phyloP scores from a whole-genome alignment of 805 yeast species.

The Candida schatavii region DNA sequence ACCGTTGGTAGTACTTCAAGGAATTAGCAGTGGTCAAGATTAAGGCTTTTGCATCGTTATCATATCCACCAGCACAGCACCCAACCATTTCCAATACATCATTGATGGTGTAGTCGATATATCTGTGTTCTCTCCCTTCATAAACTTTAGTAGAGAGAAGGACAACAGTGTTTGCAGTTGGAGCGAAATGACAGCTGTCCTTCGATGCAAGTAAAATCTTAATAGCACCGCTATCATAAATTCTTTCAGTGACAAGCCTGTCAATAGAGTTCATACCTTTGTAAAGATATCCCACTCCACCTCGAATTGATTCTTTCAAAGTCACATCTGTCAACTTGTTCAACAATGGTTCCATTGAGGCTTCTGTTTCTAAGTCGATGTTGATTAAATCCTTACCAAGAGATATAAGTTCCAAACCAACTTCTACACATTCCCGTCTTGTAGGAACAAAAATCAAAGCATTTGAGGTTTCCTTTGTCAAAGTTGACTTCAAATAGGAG shows the following conservation, averaged over 20 bases:
- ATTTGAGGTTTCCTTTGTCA: neutral
- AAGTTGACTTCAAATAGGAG: slow-evolving; percentile 30
- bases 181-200: slow-evolving; percentile 51
- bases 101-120: slow-evolving; percentile 63
- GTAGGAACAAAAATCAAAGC: slow-evolving; percentile 58
- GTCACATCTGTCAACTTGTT: slow-evolving; percentile 45
- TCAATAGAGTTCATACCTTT: slow-evolving; percentile 58
- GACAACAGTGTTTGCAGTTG: slow-evolving; percentile 53
- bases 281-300: slow-evolving; percentile 67
- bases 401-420: slow-evolving; percentile 45
- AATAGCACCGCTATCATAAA: slow-evolving; percentile 51
- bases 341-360: slow-evolving; percentile 39
- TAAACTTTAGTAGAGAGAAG: slow-evolving; percentile 68
- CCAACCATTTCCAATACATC: slow-evolving; percentile 66
- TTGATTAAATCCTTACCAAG: slow-evolving; percentile 36
- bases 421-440: slow-evolving; percentile 51
- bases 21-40: slow-evolving; percentile 57
- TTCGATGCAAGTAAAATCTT: slow-evolving; percentile 58
- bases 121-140: slow-evolving; percentile 73
- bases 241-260: slow-evolving; percentile 47
- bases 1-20: slow-evolving; percentile 64
- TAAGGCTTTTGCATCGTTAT: slow-evolving; percentile 34
- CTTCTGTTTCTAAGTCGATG: slow-evolving; percentile 37
- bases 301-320: slow-evolving; percentile 40
- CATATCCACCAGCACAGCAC: slow-evolving; percentile 36